phyloP scores from a whole-genome alignment of 2,329 filamentous ascomycete genomes.

The Fusarium anthophilum region DNA sequence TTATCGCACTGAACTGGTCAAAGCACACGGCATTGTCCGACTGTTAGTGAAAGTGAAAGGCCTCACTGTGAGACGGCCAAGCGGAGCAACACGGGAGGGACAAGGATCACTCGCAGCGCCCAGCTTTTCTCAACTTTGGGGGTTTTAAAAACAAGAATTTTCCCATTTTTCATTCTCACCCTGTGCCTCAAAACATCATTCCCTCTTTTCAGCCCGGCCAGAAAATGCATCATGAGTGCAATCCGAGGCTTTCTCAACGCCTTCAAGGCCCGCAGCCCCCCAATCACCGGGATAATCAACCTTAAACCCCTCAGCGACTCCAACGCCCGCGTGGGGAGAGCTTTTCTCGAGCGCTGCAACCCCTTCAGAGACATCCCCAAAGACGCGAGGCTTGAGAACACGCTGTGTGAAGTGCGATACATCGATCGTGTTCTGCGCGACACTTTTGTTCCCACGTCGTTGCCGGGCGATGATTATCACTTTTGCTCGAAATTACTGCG shows the following conservation, averaged over 20 bases:
- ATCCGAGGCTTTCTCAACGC: slow-evolving; percentile 24
- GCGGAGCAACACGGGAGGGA: slow-evolving; percentile 20
- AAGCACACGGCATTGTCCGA: slow-evolving; percentile 24
- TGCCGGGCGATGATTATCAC: slow-evolving; percentile 20
- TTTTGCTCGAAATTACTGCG: slow-evolving; percentile 18
- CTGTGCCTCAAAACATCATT: not conserved
- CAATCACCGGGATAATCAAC: not conserved
- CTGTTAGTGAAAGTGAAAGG: slow-evolving; percentile 2
- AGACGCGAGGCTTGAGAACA: slow-evolving; percentile 20
- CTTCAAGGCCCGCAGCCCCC: slow-evolving; percentile 8
- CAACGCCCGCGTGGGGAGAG: slow-evolving; percentile 6
- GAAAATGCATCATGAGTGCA: slow-evolving; percentile 33
- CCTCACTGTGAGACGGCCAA: slow-evolving; percentile 11
- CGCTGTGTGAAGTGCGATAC: slow-evolving; percentile 25
- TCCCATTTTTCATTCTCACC: not conserved
- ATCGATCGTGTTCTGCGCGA: slow-evolving; percentile 17
- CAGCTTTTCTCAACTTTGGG: slow-evolving; percentile 13
- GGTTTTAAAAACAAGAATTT: slow-evolving; percentile 19
- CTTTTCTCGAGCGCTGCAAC: slow-evolving; percentile 25
- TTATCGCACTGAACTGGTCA: not conserved
- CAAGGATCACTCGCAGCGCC: slow-evolving; percentile 16
- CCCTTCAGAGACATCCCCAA: slow-evolving; percentile 19
- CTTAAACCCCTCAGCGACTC: slow-evolving; percentile 13
- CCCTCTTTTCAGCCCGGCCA: not conserved
- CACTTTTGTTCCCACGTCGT: slow-evolving; percentile 15